A percentile compares a stretch with the other conserved stretches of the same genome.
Conservation (phyloP, 2,329 filamentous ascomycete genomes). For the Aspergillus spinulosporus region DNA sequence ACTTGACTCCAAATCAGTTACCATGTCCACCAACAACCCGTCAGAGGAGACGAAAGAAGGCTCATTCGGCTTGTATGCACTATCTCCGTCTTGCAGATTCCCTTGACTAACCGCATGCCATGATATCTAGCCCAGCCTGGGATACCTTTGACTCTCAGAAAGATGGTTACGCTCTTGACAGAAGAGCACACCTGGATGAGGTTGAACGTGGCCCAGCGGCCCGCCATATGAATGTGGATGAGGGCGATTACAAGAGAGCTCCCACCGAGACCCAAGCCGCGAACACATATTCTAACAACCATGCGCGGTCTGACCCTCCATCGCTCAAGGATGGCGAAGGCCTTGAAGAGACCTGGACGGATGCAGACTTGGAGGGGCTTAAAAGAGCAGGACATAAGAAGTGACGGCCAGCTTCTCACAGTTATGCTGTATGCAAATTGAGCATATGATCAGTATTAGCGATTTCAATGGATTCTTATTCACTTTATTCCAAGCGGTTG, state of each 20-base stretch:
- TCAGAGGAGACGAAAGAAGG: not conserved
- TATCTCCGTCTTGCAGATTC: not conserved
- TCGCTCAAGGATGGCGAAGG: no score
- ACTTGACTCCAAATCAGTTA: not conserved
- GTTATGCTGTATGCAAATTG: no score
- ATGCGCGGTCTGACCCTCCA: no score
- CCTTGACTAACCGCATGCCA: not conserved
- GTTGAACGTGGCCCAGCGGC: not conserved
- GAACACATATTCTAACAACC: not conserved
- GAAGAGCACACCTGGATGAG: not conserved
- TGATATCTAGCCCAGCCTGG: not conserved
- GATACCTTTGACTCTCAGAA: not conserved
- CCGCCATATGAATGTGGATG: not conserved
- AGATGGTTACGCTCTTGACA: not conserved
- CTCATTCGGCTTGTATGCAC: not conserved
- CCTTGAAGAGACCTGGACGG: no score
- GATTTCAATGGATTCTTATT: no score
- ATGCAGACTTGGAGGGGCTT: no score
- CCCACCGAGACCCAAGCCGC: not conserved
- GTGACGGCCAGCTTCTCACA: no score
- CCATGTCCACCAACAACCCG: not conserved
- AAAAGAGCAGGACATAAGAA: no score
- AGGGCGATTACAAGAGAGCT: not conserved
- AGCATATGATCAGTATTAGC: no score
- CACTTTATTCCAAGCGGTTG: no score